These are phyloP conservation scores for Pyrenophora teres DNA, from an alignment of 2,329 filamentous ascomycete species.

Conservation along the genomic window DNA sequence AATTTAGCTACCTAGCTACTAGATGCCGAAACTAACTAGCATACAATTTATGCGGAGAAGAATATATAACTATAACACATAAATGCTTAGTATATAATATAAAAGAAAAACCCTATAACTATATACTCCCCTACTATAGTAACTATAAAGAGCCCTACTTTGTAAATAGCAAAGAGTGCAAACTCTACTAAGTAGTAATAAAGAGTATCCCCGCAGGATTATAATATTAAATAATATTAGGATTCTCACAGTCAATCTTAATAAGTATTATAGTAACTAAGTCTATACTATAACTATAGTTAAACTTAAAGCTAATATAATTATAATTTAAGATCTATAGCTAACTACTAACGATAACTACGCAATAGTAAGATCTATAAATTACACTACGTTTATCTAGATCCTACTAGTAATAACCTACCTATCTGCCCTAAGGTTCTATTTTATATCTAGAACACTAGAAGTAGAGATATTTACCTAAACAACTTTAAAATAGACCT, in stretches of 20 bases:
- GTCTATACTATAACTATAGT: background rate
- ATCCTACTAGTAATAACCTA: background rate
- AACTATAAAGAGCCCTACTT: background rate
- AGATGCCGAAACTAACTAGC: background rate
- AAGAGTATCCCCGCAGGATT: background rate
- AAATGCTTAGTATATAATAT: background rate
- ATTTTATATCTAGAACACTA: background rate
- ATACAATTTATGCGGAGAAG: background rate
- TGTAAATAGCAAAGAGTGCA: background rate
- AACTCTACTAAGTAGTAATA: background rate
- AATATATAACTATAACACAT: background rate
- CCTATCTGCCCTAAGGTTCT: background rate
- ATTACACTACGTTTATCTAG: background rate
- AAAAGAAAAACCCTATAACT: background rate
- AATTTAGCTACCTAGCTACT: background rate
- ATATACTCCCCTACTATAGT: background rate
- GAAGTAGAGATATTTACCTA: background rate
- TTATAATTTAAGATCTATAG: background rate
- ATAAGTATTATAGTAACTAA: background rate
- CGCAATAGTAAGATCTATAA: background rate
- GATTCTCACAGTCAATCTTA: background rate
- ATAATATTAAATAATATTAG: background rate
- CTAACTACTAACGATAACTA: background rate
- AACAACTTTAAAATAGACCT: background rate
- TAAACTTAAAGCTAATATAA: background rate